Evolutionary conservation across 805 yeast species (phyloP), one percentile per base, ranked within the genome.

Genomic region (Yamadazyma tumulicola): DNA sequence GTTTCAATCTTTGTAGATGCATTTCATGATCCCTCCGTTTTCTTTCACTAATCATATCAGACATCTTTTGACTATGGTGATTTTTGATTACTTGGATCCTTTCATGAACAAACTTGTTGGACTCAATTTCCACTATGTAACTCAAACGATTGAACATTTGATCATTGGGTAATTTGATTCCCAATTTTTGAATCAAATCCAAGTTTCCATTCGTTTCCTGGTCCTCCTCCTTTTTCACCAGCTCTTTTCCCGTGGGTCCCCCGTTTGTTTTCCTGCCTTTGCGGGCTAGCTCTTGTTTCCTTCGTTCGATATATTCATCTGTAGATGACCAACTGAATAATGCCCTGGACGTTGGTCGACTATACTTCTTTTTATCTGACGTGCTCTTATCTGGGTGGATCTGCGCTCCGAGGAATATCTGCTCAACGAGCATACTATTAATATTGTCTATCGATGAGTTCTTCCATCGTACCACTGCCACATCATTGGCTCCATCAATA

Each of bases 251-350:
- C 29, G 19, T 9, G 22, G 10, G 14, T 15, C 15, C 9, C n/a
- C 24, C 21, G 16, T 19, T 21, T 13, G 18, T n/a, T 12, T 17
- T 13, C 6, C 21, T 17, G 5, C 33, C 28, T 31, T 31, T 19
- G 13, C 10, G 15, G 6, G 15, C 12, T 14, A 58, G 41, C 29
- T 59, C 61, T 19, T 42, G 38, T 37, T 54, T 57, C 19, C 70
- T 47, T 1, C 55, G 54, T 16, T 53, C 56, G 8, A 67, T 56
- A 37, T 64, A 63, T 8, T 56, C 51, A 31, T 67, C 73, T 19
- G 63, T 58, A 1, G 71, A 63, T 12, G 70, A 62, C 73, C 73
- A 67, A 32, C 60, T 51, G 37, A 67, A 67, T 24, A 67, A 50
- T n/a, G 62, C 53, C 39, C 55, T 64, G 15, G 66, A 54, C 32